These are phyloP conservation scores for Planoprotostelium fungivorum DNA, from an alignment of 78 protist genomes.

Conservation along the genomic window DNA sequence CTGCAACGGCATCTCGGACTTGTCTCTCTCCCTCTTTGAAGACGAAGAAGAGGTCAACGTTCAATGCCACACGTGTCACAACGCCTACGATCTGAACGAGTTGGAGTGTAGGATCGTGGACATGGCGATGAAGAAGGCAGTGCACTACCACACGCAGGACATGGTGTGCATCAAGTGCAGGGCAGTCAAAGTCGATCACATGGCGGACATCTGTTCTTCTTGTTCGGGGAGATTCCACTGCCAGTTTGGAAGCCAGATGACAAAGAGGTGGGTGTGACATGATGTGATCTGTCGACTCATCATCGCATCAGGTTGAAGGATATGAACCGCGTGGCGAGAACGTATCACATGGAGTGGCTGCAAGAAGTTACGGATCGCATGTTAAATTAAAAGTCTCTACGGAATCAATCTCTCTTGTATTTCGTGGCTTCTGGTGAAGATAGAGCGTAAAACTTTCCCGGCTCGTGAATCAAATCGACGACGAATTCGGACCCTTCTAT, in stretches of 20 bases:
- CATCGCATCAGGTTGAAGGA: not conserved
- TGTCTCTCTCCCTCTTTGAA: not conserved
- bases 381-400: too few relatives aligned
- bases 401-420: not conserved
- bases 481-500: not conserved
- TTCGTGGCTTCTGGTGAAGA: not conserved
- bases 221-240: constrained; percentile 46
- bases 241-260: not conserved
- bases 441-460: not conserved
- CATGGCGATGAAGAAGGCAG: constrained; percentile 25
- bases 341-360: not conserved
- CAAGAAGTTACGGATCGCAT: not conserved
- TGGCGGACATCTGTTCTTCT: constrained; percentile 35
- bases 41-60: not conserved
- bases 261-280: not conserved
- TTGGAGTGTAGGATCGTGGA: constrained; percentile 20
- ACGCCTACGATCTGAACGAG: not conserved
- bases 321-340: not conserved
- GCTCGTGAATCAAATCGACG: not conserved
- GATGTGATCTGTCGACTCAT: not conserved
- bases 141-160: constrained; percentile 61
- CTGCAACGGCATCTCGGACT: constrained; percentile 31
- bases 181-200: constrained; percentile 45
- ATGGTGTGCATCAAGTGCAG: constrained; percentile 49
- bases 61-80: not conserved